Conservation (phyloP, 768 basidiomycete genomes). For the Kwoniella mangroviensis region DNA sequence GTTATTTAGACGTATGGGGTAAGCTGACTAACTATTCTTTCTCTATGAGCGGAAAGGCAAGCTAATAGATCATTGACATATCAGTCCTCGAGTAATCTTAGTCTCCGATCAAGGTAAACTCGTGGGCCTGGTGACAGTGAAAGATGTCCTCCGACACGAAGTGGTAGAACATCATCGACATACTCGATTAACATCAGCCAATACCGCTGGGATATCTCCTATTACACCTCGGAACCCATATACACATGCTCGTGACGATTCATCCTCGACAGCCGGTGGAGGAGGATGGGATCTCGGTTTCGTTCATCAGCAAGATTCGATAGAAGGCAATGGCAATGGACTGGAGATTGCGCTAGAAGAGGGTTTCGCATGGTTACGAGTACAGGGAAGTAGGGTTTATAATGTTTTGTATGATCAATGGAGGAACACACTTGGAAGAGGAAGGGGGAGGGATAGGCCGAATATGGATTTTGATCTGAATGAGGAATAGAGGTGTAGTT, state of each 20-base stretch:
- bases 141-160: conserved; percentile 91
- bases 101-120: conserved; percentile 84
- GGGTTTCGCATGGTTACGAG: conserved; percentile 39
- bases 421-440: background rate
- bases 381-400: conserved; percentile 10
- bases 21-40: conserved; percentile 51
- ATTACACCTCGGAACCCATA: conserved; percentile 4
- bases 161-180: conserved; percentile 56
- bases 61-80: background rate
- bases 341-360: conserved; percentile 47
- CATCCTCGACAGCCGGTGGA: conserved; percentile 22
- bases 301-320: conserved; percentile 23
- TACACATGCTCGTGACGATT: conserved; percentile 15
- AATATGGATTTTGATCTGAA: conserved; percentile 8
- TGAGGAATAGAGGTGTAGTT: background rate
- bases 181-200: conserved; percentile 25
- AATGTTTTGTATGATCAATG: conserved; percentile 9
- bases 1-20: conserved; percentile 98
- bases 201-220: background rate
- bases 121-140: conserved; percentile 87
- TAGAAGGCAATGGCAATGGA: conserved; percentile 25
- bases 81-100: conserved; percentile 91
- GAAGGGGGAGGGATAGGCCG: background rate
- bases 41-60: background rate
- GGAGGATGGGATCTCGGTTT: conserved; percentile 37